Evolutionary conservation across 164 flowering plant genomes (phyloP), one percentile per base, ranked within the genome.

Genomic region (Chloranthus sessilifolius): DNA sequence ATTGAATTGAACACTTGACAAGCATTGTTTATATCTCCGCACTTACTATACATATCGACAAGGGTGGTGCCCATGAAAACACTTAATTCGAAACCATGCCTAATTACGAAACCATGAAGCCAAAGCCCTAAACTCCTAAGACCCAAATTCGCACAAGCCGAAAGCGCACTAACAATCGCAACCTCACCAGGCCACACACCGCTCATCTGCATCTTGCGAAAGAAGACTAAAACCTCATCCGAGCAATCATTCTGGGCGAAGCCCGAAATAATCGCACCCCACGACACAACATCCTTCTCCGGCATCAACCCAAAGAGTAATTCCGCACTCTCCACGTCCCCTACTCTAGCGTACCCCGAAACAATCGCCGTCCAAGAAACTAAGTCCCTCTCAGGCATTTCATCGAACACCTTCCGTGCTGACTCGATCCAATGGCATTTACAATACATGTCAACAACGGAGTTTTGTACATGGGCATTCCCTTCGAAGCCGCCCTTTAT

Each of bases 21-120:
- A 2, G 50, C 59, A 55, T 33, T 24, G 2, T 36, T 38, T 4
- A 25, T n/a, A 34, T 36, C 31, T 17, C 59, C 59, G 45, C 59
- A 54, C 40, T 54, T 45, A 25, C 41, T 19, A 24, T 31, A 44
- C 59, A 55, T 55, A 26, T 44, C 59, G 9, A 55, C 21, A 9
- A 55, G 42, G 11, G 59, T 31, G 4, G 59, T 55, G 26, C 43
- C 43, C 8, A 55, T 34, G 10, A 35, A 55, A 7, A 45, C 59
- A 44, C 21, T 25, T 9, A 44, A 24, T 15, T 26, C 43, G 5
- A 45, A 12, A 23, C 38, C 51, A 44, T 26, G 20, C 47, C 43
- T 55, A 33, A 44, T 17, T 3, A 55, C 51, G 45, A 17, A 55
- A 5, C 51, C 51, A 55, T 44, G 59, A 45, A 55, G 21, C 36